Percentiles rank a stretch among this genome's conserved stretches.
These are phyloP conservation scores for Coemansia sp. DNA, from an alignment of 192 early-diverging fungal species.

Conservation along the genomic window DNA sequence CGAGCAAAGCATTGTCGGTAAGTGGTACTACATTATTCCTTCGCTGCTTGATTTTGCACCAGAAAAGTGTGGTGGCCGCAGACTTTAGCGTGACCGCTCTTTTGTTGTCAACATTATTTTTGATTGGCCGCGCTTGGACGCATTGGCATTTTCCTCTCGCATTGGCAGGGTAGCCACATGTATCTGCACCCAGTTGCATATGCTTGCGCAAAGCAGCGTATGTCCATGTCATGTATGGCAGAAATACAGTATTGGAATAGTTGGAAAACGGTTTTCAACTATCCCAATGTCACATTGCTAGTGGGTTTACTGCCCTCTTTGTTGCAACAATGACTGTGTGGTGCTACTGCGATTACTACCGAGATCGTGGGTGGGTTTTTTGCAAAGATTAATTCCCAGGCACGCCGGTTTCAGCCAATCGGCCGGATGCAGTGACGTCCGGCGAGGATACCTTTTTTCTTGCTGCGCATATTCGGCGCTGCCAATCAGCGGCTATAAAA, in stretches of 20 bases:
- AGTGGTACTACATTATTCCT: background rate
- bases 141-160: background rate
- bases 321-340: background rate
- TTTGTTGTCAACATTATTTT: no score
- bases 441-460: no score
- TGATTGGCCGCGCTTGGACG: no score
- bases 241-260: no score
- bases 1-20: constrained; percentile 50
- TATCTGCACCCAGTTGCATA: background rate
- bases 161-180: constrained; percentile 5
- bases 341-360: background rate
- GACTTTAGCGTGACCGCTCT: background rate
- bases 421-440: no score
- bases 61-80: background rate
- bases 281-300: no score
- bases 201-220: background rate
- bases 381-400: no score
- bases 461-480: no score
- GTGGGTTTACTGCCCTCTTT: background rate
- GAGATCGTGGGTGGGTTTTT: background rate
- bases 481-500: no score
- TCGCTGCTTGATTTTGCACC: constrained; percentile 1
- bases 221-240: background rate
- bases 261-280: no score
- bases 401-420: no score